Conservation (phyloP, 306 rosid genomes). For the Trifolium dubium region DNA sequence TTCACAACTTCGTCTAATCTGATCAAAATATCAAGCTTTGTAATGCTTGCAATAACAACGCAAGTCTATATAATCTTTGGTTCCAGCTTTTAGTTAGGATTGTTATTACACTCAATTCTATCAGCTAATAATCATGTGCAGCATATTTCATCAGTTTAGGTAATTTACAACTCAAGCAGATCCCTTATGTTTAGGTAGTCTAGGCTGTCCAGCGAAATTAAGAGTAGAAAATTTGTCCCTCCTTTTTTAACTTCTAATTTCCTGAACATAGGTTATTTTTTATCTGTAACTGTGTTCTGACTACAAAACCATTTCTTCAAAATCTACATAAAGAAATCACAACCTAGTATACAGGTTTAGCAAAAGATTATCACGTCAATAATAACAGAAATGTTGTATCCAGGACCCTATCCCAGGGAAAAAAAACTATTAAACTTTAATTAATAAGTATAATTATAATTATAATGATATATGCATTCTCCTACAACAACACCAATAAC, state of each 20-base stretch:
- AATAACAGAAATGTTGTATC: background rate
- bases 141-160: background rate
- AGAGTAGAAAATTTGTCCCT: background rate
- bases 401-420: too few species aligned
- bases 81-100: background rate
- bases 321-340: background rate
- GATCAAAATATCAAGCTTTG: constrained; percentile 6
- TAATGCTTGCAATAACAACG: constrained; percentile 11
- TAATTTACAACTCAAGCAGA: background rate
- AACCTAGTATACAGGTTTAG: background rate
- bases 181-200: background rate
- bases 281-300: background rate
- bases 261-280: background rate
- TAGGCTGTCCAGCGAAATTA: background rate
- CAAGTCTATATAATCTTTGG: background rate
- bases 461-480: too few species aligned
- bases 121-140: constrained; percentile 4
- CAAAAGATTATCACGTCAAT: background rate
- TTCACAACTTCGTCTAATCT: constrained; percentile 9
- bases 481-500: too few species aligned
- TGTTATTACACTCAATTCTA: background rate
- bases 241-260: background rate
- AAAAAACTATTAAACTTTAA: too few species aligned
- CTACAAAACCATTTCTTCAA: background rate
- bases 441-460: too few species aligned